phyloP scores from a whole-genome alignment of 371 early-diverging fungal genomes.

The Saksenaea oblongispora region DNA sequence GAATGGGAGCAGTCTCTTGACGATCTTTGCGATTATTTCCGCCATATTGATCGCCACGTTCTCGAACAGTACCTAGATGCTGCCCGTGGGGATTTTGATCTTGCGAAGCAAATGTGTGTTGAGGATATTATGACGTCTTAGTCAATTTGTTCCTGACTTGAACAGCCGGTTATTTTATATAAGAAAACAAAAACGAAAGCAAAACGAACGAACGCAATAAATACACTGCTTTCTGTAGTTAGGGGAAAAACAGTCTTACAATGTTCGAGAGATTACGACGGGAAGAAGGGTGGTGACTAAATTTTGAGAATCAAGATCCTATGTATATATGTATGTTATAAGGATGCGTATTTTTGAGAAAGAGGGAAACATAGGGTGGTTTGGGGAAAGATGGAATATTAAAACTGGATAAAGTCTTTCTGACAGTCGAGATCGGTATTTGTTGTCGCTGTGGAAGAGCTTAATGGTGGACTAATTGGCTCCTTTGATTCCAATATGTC shows the following conservation, averaged over 20 bases:
- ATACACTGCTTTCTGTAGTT: not conserved
- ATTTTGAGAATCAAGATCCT: not conserved
- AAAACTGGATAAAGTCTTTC: not conserved
- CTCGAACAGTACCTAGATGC: conserved; percentile 5
- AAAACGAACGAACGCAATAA: conserved; percentile 1
- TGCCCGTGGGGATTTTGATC: conserved; percentile 11
- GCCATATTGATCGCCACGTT: conserved; percentile 13
- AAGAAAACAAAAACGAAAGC: not conserved
- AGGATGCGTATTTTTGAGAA: not conserved
- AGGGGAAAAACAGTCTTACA: not conserved
- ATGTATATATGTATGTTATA: not conserved
- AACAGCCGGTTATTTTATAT: not conserved
- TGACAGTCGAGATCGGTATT: not conserved
- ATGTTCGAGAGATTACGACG: not conserved
- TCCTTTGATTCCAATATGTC: not conserved
- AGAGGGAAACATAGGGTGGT: not conserved
- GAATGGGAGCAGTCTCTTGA: conserved; percentile 1
- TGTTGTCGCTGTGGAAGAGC: not conserved
- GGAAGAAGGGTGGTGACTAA: not conserved
- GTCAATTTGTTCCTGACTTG: not conserved
- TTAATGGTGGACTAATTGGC: not conserved
- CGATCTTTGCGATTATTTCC: conserved; percentile 13
- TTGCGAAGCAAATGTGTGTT: conserved; percentile 11
- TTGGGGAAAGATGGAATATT: not conserved
- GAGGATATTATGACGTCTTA: conserved; percentile 4